These are phyloP conservation scores for Ailanthus altissimus DNA, from an alignment of 345 rosid species.

Conservation along the genomic window DNA sequence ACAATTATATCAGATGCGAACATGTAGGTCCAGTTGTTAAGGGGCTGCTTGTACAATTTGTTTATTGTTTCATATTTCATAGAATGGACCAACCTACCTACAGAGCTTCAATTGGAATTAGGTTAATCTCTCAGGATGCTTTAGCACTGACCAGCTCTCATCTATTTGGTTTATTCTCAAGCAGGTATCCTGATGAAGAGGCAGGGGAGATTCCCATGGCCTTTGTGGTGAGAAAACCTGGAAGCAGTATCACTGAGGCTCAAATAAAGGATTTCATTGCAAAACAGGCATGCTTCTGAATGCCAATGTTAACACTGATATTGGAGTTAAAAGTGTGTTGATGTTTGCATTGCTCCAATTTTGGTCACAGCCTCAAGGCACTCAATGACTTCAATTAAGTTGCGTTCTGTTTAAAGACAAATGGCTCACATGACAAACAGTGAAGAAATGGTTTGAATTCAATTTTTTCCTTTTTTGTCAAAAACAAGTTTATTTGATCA, in stretches of 20 bases:
- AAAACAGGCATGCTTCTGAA: slow-evolving; percentile 53
- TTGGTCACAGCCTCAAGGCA: too few relatives aligned
- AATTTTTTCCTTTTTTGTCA: too few relatives aligned
- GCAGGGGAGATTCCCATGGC: slow-evolving; percentile 98
- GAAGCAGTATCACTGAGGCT: slow-evolving; percentile 55
- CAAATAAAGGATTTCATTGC: slow-evolving; percentile 70
- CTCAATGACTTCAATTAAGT: too few relatives aligned
- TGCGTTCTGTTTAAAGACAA: neutral
- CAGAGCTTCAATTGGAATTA: neutral
- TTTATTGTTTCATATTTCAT: neutral
- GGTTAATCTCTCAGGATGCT: neutral
- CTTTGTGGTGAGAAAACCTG: slow-evolving; percentile 84
- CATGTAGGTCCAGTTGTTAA: neutral
- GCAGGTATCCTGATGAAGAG: slow-evolving; percentile 92
- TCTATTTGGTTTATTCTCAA: slow-evolving; percentile 5
- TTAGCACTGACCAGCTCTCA: neutral
- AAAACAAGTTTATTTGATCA: neutral
- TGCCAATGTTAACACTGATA: neutral
- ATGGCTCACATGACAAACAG: neutral
- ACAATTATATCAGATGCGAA: neutral
- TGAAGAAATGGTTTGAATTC: neutral
- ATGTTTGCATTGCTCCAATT: neutral
- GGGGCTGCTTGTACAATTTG: neutral
- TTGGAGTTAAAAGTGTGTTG: neutral
- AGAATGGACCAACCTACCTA: neutral